Evolutionary conservation across 495 filamentous ascomycete species (phyloP).

Genomic region (Aspergillus diversus): DNA sequence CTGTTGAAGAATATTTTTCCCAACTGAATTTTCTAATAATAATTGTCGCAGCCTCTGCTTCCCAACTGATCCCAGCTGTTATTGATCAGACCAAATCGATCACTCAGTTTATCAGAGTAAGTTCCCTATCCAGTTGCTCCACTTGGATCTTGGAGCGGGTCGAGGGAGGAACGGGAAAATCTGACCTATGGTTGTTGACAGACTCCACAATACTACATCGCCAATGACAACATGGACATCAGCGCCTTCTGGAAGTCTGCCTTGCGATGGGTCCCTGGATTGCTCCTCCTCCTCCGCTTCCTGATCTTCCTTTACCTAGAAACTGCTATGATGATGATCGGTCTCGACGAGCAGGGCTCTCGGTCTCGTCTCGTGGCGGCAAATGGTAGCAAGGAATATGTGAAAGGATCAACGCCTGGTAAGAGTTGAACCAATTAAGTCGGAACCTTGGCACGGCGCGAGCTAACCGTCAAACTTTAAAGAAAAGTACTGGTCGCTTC

Average conservation of each 20-base stretch:
- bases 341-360: constrained; percentile 5
- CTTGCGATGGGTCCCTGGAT: constrained; percentile 5
- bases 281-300: constrained; percentile 9
- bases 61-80: constrained; percentile 16
- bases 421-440: background rate
- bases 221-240: constrained; percentile 27
- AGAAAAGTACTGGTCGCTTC: constrained; percentile 13
- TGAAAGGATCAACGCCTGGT: constrained; percentile 13
- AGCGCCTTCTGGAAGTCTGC: constrained; percentile 7
- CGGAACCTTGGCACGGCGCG: background rate
- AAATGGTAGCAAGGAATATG: constrained; percentile 9
- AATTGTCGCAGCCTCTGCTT: constrained; percentile 7
- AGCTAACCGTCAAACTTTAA: background rate
- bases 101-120: constrained; percentile 18
- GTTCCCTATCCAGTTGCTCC: background rate
- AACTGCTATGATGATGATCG: constrained; percentile 15
- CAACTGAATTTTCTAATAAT: background rate
- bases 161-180: background rate
- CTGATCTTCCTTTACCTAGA: constrained; percentile 12
- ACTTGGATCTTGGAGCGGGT: no score
- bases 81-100: constrained; percentile 13
- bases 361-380: constrained; percentile 9
- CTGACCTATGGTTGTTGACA: constrained; percentile 23
- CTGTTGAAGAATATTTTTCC: background rate
- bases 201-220: constrained; percentile 42